Evolutionary conservation across 2,329 filamentous ascomycete genomes (phyloP).

Genomic region (Aureobasidium namibiae): DNA sequence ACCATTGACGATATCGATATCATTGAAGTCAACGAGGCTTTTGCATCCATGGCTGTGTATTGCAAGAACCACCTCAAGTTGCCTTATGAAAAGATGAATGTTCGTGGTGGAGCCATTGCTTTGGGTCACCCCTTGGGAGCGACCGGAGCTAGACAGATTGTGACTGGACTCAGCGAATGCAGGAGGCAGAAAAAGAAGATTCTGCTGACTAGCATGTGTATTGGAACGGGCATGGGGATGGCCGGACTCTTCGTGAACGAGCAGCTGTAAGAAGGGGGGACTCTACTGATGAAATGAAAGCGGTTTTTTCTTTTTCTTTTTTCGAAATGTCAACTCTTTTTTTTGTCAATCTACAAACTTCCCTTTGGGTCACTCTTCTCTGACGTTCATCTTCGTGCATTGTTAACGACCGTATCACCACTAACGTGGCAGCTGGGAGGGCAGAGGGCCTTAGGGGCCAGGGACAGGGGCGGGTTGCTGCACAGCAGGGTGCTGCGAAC

Average conservation of each 20-base stretch:
- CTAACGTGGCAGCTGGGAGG: neutral
- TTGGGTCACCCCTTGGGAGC: constrained; percentile 75
- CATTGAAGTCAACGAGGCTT: constrained; percentile 93
- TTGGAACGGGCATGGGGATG: constrained; percentile 61
- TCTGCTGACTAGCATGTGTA: constrained; percentile 84
- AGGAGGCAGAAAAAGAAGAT: constrained; percentile 83
- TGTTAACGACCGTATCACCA: too few relatives aligned
- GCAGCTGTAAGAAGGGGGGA: too few relatives aligned
- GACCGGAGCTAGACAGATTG: constrained; percentile 73
- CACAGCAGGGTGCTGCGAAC: neutral
- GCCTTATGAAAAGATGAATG: constrained; percentile 72
- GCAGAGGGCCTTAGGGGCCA: neutral
- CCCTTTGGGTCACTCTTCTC: too few relatives aligned
- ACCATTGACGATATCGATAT: constrained; percentile 77
- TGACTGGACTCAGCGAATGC: constrained; percentile 81
- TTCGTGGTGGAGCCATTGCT: constrained; percentile 72
- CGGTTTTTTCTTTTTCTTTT: too few relatives aligned
- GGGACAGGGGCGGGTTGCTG: neutral
- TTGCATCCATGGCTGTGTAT: constrained; percentile 96
- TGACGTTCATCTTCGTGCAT: neutral
- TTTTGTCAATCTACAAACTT: too few relatives aligned
- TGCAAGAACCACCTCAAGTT: constrained; percentile 57
- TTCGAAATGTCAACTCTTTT: too few relatives aligned
- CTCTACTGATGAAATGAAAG: too few relatives aligned
- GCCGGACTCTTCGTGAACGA: constrained; percentile 59